A percentile compares a stretch with the other conserved stretches of the same genome.
Conservation (phyloP, 768 basidiomycete genomes). For the Auriscalpium microsporum region DNA sequence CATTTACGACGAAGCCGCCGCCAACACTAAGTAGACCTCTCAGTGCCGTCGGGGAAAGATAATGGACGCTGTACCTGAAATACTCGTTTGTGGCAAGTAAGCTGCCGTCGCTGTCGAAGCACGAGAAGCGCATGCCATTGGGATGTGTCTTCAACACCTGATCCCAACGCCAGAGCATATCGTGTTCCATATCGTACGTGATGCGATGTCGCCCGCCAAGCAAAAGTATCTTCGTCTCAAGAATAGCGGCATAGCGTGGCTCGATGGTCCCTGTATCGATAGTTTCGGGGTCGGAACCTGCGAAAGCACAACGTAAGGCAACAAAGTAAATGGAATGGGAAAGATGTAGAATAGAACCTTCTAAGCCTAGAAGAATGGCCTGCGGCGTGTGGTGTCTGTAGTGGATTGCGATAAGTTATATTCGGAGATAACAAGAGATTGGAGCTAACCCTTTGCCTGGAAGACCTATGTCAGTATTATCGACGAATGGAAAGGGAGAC, state of each 20-base stretch:
- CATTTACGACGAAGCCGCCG: slow-evolving; percentile 92
- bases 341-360: slow-evolving; percentile 31
- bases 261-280: slow-evolving; percentile 83
- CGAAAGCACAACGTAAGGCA: neutral
- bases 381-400: slow-evolving; percentile 79
- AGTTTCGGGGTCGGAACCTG: slow-evolving; percentile 85
- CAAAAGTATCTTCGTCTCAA: slow-evolving; percentile 53
- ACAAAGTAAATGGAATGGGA: neutral
- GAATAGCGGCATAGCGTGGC: slow-evolving; percentile 63
- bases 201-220: slow-evolving; percentile 73
- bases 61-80: slow-evolving; percentile 44
- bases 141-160: slow-evolving; percentile 84
- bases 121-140: slow-evolving; percentile 90
- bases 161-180: slow-evolving; percentile 92
- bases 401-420: neutral
- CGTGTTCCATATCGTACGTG: slow-evolving; percentile 77
- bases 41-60: too few relatives aligned
- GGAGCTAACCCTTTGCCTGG: slow-evolving; percentile 65
- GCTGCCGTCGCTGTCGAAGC: slow-evolving; percentile 73
- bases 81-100: slow-evolving; percentile 93
- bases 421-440: slow-evolving; percentile 4
- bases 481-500: neutral
- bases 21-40: slow-evolving; percentile 48
- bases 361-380: slow-evolving; percentile 75
- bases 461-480: slow-evolving; percentile 1